Conservation (phyloP, 495 filamentous ascomycete genomes). For the Penicillium paradoxum region DNA sequence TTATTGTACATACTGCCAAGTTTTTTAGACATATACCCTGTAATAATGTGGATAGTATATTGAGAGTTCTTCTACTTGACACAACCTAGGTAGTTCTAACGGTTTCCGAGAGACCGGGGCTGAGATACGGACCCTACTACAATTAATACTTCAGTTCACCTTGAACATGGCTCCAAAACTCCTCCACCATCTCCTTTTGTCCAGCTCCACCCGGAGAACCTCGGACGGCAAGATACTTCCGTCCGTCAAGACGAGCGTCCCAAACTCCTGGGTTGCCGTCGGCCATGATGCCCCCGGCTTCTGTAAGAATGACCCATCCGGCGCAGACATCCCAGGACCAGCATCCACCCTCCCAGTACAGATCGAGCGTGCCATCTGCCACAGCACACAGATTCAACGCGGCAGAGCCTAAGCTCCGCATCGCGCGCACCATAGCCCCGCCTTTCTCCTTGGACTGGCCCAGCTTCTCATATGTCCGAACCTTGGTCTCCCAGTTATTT, state of each 20-base stretch:
- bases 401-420: conserved; percentile 72
- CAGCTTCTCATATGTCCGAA: conserved; percentile 62
- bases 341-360: conserved; percentile 92
- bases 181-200: conserved; percentile 70
- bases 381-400: conserved; percentile 82
- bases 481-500: conserved; percentile 70
- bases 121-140: background rate
- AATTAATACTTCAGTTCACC: conserved; percentile 31
- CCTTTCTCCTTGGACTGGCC: conserved; percentile 57
- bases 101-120: background rate
- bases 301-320: conserved; percentile 80
- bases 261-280: conserved; percentile 74
- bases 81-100: too few relatives aligned
- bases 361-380: conserved; percentile 71
- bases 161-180: conserved; percentile 63
- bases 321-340: conserved; percentile 96
- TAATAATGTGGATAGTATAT: background rate
- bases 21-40: conserved; percentile 11
- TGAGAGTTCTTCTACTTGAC: too few relatives aligned
- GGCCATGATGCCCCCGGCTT: conserved; percentile 78
- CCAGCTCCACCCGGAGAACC: conserved; percentile 52
- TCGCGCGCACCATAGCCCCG: conserved; percentile 78
- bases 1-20: conserved; percentile 15
- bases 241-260: conserved; percentile 67
- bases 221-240: conserved; percentile 75